Conservation (phyloP, 352 stramenopile genomes). For the Phytophthora cactorum region DNA sequence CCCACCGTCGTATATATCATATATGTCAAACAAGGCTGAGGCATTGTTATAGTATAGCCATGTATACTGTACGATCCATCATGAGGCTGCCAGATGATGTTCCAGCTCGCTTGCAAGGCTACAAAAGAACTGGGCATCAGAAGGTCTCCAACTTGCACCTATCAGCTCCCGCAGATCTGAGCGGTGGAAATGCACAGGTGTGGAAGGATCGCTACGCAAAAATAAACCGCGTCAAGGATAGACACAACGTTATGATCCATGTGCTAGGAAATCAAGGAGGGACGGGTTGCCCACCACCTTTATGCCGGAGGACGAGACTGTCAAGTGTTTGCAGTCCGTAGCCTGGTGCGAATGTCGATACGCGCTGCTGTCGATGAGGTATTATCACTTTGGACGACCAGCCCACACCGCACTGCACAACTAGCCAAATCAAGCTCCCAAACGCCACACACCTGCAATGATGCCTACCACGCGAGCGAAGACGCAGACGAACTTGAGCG, state of each 20-base stretch:
- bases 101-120: too few species aligned
- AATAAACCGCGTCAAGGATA: constrained; percentile 20
- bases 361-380: constrained; percentile 13
- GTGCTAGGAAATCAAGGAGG: constrained; percentile 8
- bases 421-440: background rate
- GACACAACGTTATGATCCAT: constrained; percentile 5
- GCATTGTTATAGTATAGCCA: too few species aligned
- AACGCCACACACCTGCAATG: constrained; percentile 18
- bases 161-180: too few species aligned
- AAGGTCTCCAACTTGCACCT: too few species aligned
- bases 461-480: constrained; percentile 41
- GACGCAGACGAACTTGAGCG: constrained; percentile 32
- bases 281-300: constrained; percentile 15
- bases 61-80: too few species aligned
- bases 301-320: constrained; percentile 18
- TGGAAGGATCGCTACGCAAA: constrained; percentile 20
- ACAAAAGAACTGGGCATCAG: too few species aligned
- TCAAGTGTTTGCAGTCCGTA: constrained; percentile 13
- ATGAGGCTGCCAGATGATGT: too few species aligned
- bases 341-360: background rate
- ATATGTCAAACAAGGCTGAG: too few species aligned
- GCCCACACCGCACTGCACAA: constrained; percentile 11
- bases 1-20: too few species aligned
- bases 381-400: constrained; percentile 34
- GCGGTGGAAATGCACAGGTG: constrained; percentile 27